A percentile compares a stretch with the other conserved stretches of the same genome.
Conservation (phyloP, 2,329 filamentous ascomycete genomes). For the Davidsoniella neocaledoniae region DNA sequence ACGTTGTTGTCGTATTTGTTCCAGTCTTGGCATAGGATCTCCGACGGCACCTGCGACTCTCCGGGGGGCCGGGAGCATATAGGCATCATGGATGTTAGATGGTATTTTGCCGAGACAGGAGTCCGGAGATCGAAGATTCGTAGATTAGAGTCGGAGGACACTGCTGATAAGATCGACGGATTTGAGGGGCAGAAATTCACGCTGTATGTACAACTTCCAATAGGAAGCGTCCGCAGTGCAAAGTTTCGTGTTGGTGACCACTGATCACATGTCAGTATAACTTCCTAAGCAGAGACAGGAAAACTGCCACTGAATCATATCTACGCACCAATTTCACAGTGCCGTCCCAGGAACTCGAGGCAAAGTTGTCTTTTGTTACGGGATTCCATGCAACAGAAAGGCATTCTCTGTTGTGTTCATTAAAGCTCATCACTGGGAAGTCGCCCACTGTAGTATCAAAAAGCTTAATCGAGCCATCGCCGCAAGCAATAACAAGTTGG, state of each 20-base stretch:
- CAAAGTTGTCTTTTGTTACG: constrained; percentile 75
- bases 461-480: constrained; percentile 87
- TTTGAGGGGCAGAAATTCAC: constrained; percentile 82
- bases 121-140: constrained; percentile 85
- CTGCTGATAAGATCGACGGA: constrained; percentile 69
- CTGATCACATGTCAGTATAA: constrained; percentile 20
- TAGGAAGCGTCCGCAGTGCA: constrained; percentile 71
- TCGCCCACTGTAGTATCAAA: constrained; percentile 70
- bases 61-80: constrained; percentile 27
- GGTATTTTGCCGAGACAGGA: constrained; percentile 71
- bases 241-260: constrained; percentile 68
- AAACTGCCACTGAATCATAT: neutral
- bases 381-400: constrained; percentile 91
- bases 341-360: constrained; percentile 89
- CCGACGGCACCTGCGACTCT: constrained; percentile 41
- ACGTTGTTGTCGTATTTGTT: constrained; percentile 88
- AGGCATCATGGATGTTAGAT: constrained; percentile 66
- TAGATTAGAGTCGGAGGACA: constrained; percentile 75
- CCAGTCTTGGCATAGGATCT: constrained; percentile 93
- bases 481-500: constrained; percentile 74
- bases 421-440: constrained; percentile 81
- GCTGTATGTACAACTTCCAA: constrained; percentile 87
- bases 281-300: neutral
- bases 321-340: constrained; percentile 64
- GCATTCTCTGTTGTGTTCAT: constrained; percentile 84